Evolutionary conservation across 371 early-diverging fungal genomes (phyloP).

Genomic region (Rhizopus arrhizus): DNA sequence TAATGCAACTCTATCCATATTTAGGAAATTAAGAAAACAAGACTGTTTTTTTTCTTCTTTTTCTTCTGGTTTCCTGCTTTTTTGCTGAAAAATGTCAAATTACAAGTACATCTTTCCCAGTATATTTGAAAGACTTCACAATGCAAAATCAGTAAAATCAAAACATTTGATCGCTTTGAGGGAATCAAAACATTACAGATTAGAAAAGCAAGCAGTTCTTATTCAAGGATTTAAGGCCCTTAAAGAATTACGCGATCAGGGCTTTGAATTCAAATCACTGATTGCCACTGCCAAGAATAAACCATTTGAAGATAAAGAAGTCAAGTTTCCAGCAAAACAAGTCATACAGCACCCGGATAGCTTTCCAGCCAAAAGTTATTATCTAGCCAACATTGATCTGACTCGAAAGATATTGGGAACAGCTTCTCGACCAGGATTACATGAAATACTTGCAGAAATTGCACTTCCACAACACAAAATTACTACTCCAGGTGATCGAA

Average conservation of each 20-base stretch:
- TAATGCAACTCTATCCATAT: not conserved
- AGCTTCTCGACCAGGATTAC: slow-evolving; percentile 45
- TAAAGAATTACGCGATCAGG: slow-evolving; percentile 34
- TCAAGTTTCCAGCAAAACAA: slow-evolving; percentile 36
- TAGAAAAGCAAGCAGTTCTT: slow-evolving; percentile 28
- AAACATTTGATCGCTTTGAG: slow-evolving; percentile 41
- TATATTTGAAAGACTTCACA: slow-evolving; percentile 30
- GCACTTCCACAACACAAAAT: slow-evolving; percentile 22
- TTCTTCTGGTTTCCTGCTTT: not conserved
- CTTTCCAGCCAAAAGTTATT: slow-evolving; percentile 43
- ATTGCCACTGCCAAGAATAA: slow-evolving; percentile 40
- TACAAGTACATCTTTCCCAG: slow-evolving; percentile 26
- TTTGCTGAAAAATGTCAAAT: not conserved
- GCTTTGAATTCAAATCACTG: slow-evolving; percentile 33
- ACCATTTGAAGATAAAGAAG: slow-evolving; percentile 30
- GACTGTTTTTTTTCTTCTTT: not conserved
- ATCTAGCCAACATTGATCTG: slow-evolving; percentile 42
- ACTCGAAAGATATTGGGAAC: slow-evolving; percentile 52
- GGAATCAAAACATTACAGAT: slow-evolving; percentile 40
- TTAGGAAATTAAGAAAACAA: not conserved
- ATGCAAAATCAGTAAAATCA: slow-evolving; percentile 24
- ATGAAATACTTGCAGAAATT: slow-evolving; percentile 54
- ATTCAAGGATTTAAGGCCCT: slow-evolving; percentile 47
- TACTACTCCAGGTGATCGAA: slow-evolving; percentile 1
- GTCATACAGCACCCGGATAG: slow-evolving; percentile 36